Percentiles rank a stretch among this genome's conserved stretches.
Evolutionary conservation across 2,329 filamentous ascomycete species (phyloP).

Genomic region (Metarhizium brunneum): DNA sequence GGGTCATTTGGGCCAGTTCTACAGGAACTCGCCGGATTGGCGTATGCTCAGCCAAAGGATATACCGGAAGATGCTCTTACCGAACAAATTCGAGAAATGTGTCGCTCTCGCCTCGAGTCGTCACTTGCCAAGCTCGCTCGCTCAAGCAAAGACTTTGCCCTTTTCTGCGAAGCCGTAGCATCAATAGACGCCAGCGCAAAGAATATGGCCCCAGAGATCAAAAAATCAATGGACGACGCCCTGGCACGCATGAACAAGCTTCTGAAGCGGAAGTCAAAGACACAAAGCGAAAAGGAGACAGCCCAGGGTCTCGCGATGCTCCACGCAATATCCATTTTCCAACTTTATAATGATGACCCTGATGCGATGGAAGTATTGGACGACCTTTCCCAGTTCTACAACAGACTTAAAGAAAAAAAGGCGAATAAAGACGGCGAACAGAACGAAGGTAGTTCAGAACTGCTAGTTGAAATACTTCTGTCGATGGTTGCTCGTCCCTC

Average conservation of each 20-base stretch:
- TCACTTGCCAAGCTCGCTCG: slow-evolving; percentile 49
- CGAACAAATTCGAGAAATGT: slow-evolving; percentile 42
- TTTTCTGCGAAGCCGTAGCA: slow-evolving; percentile 44
- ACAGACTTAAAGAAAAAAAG: slow-evolving; percentile 46
- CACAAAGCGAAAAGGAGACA: slow-evolving; percentile 27
- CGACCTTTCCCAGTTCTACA: slow-evolving; percentile 69
- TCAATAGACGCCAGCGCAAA: slow-evolving; percentile 43
- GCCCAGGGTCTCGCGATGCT: slow-evolving; percentile 66
- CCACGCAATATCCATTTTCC: slow-evolving; percentile 75
- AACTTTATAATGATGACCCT: slow-evolving; percentile 81
- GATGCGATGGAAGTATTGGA: slow-evolving; percentile 76
- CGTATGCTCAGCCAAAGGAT: slow-evolving; percentile 40
- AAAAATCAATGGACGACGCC: slow-evolving; percentile 42
- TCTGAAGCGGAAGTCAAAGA: slow-evolving; percentile 30
- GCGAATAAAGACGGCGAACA: slow-evolving; percentile 39
- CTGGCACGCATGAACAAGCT: slow-evolving; percentile 43
- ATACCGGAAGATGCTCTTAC: slow-evolving; percentile 35
- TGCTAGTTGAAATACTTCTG: slow-evolving; percentile 81
- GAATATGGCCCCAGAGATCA: slow-evolving; percentile 45
- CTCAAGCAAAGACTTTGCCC: slow-evolving; percentile 40
- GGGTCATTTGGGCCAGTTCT: slow-evolving; percentile 29
- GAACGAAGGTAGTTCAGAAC: slow-evolving; percentile 52
- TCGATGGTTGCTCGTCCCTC: slow-evolving; percentile 83
- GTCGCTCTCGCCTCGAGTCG: slow-evolving; percentile 47
- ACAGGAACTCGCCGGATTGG: slow-evolving; percentile 43